Conservation (phyloP, 2,329 filamentous ascomycete genomes). For the Aspergillus luchuensis region DNA sequence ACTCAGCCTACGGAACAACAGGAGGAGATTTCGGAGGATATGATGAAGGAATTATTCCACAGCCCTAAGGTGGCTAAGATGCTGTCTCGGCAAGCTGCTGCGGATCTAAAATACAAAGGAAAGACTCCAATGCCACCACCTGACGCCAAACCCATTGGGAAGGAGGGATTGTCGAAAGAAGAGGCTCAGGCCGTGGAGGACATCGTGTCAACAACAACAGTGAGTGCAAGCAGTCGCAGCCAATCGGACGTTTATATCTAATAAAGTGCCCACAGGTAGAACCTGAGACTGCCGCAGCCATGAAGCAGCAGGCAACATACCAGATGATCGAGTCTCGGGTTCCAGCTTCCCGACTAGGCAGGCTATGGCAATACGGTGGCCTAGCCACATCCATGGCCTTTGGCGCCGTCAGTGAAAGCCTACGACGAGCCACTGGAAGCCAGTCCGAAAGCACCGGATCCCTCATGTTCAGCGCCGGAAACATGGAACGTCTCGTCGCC, state of each 20-base stretch:
- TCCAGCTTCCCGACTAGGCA: conserved; percentile 80
- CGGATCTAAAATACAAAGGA: conserved; percentile 11
- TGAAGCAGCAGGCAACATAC: conserved; percentile 52
- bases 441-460: conserved; percentile 64
- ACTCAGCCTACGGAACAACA: conserved; percentile 33
- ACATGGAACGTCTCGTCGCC: conserved; percentile 89
- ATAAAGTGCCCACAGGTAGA: conserved; percentile 16
- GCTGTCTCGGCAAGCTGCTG: conserved; percentile 50
- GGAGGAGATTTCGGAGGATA: conserved; percentile 57
- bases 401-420: conserved; percentile 80
- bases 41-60: conserved; percentile 64
- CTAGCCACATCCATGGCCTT: conserved; percentile 94
- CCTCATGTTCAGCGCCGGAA: conserved; percentile 80
- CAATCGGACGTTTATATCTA: conserved; percentile 7
- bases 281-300: conserved; percentile 21
- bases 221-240: conserved; percentile 10
- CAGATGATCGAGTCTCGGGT: conserved; percentile 85
- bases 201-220: conserved; percentile 13
- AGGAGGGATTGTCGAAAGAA: conserved; percentile 43
- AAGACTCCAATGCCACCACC: not conserved
- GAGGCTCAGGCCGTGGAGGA: conserved; percentile 24
- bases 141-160: conserved; percentile 18
- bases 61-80: conserved; percentile 60
- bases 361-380: conserved; percentile 93
- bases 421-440: conserved; percentile 77